Evolutionary conservation across 139 green algal genomes (phyloP).

Genomic region (Mesotaenium endlicherianum): DNA sequence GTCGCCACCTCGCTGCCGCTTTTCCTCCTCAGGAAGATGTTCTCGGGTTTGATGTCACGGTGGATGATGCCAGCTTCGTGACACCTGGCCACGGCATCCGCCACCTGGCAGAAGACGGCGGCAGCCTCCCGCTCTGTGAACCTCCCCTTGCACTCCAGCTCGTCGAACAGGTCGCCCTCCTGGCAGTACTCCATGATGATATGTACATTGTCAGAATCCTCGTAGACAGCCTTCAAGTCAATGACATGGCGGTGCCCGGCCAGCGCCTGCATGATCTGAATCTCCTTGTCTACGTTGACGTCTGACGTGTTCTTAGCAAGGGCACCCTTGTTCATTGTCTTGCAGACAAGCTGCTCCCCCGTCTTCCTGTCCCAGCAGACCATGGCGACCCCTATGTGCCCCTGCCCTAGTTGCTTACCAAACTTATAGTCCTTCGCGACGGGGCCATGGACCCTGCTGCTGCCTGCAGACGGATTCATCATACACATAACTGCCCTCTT

Average conservation of each 20-base stretch:
- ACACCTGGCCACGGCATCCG: conserved; percentile 83
- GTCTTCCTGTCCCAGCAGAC: conserved; percentile 8
- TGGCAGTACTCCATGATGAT: conserved; percentile 29
- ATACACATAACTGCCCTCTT: no score
- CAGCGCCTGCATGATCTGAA: conserved; percentile 87
- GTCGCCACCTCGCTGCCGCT: neutral
- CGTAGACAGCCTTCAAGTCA: conserved; percentile 8
- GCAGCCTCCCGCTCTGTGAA: conserved; percentile 80
- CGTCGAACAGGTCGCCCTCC: conserved; percentile 19
- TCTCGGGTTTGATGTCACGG: conserved; percentile 20
- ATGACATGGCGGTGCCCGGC: conserved; percentile 59
- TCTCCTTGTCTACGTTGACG: conserved; percentile 76
- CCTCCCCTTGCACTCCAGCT: conserved; percentile 71
- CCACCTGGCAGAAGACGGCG: conserved; percentile 73
- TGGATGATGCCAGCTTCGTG: conserved; percentile 57
- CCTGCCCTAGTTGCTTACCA: no score
- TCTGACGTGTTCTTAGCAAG: conserved; percentile 89
- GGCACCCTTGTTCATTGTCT: conserved; percentile 89
- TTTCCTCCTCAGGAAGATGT: conserved; percentile 17
- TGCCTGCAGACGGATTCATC: no score
- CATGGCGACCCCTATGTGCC: conserved; percentile 31
- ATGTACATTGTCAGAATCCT: conserved; percentile 11
- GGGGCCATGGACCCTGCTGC: no score
- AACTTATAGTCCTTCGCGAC: no score
- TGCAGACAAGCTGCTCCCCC: conserved; percentile 73